These are phyloP conservation scores for Penicillium sumatraense DNA, from an alignment of 2,329 filamentous ascomycete species.

Conservation along the genomic window DNA sequence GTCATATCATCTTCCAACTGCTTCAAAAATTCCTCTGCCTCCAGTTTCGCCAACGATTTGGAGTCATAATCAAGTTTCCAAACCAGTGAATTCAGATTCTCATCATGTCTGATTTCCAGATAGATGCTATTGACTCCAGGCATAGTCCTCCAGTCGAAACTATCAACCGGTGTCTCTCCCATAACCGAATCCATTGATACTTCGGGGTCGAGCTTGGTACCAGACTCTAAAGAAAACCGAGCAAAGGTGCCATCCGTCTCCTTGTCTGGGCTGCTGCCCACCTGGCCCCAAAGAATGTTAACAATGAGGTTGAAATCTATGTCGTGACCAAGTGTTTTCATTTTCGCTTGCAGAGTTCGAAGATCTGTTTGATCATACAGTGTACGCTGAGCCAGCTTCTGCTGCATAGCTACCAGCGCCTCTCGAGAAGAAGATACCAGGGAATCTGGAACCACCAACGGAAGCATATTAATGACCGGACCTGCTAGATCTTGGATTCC, in stretches of 20 bases:
- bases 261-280: not conserved
- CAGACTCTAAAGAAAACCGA: not conserved
- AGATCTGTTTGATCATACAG: conserved; percentile 1
- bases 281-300: conserved; percentile 6
- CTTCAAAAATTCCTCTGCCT: conserved; percentile 1
- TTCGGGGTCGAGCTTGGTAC: not conserved
- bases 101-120: conserved; percentile 3
- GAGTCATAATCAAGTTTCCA: conserved; percentile 2
- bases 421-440: not conserved
- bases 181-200: no score
- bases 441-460: not conserved
- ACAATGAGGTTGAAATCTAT: conserved; percentile 6
- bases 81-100: not conserved
- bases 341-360: not conserved
- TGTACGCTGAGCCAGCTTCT: not conserved
- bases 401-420: not conserved
- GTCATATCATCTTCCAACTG: not conserved
- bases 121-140: not conserved
- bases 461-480: conserved; percentile 4
- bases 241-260: not conserved
- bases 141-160: not conserved
- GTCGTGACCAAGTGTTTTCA: conserved; percentile 1
- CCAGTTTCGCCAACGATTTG: not conserved
- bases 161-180: not conserved
- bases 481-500: not conserved